These are phyloP conservation scores for Ustilago bromivora DNA, from an alignment of 1,284 basidiomycete genomes.

Conservation along the genomic window DNA sequence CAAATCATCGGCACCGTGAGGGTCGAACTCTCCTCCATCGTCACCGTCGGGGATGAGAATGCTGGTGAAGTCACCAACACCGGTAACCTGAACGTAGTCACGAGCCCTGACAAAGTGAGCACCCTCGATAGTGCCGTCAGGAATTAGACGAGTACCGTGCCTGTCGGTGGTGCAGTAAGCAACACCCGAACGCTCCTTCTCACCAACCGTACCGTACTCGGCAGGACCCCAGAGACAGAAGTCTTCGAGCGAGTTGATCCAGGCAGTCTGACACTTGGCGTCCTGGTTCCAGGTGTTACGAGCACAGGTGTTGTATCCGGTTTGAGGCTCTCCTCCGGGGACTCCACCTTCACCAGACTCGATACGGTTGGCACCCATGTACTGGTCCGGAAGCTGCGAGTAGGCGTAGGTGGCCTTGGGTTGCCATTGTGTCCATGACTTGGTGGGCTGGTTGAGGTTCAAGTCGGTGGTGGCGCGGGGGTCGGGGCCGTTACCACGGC, in stretches of 20 bases:
- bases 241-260: conserved; percentile 63
- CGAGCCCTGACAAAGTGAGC: conserved; percentile 66
- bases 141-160: conserved; percentile 67
- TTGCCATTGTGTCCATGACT: conserved; percentile 60
- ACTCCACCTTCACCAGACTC: conserved; percentile 35
- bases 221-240: conserved; percentile 66
- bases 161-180: conserved; percentile 66
- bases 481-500: conserved; percentile 32
- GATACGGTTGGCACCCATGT: conserved; percentile 59
- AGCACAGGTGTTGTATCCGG: conserved; percentile 59
- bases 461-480: conserved; percentile 44
- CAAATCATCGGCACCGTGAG: conserved; percentile 62
- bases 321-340: conserved; percentile 48
- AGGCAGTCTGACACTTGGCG: conserved; percentile 64
- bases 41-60: conserved; percentile 53
- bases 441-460: conserved; percentile 54
- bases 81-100: conserved; percentile 66
- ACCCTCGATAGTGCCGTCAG: conserved; percentile 62
- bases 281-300: conserved; percentile 54
- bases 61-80: conserved; percentile 57
- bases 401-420: conserved; percentile 60
- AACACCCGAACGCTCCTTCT: conserved; percentile 60
- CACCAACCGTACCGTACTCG: conserved; percentile 52
- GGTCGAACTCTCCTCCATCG: conserved; percentile 65
- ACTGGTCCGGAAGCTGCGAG: conserved; percentile 55